Percentiles rank a stretch among this genome's conserved stretches.
phyloP scores from a whole-genome alignment of 306 rosid genomes.

The Rosa chinensis region DNA sequence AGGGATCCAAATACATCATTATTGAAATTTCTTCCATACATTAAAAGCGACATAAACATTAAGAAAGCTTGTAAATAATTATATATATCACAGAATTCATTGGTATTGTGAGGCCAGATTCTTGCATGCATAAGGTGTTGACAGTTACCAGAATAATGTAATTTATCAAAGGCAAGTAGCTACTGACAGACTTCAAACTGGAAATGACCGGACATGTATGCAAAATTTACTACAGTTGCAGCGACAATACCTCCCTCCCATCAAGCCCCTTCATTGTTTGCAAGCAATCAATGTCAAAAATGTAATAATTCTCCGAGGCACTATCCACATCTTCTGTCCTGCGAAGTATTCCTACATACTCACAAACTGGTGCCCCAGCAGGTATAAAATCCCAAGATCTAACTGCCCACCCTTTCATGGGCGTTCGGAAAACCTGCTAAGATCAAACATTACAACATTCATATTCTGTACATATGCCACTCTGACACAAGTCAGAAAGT shows the following conservation, averaged over 20 bases:
- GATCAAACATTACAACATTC: conserved; percentile 1
- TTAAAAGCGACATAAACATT: not conserved
- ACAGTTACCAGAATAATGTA: not conserved
- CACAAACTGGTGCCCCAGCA: conserved; percentile 95
- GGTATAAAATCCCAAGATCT: conserved; percentile 98
- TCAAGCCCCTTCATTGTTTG: conserved; percentile 90
- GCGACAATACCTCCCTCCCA: conserved; percentile 78
- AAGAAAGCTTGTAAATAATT: not conserved
- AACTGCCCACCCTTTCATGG: conserved; percentile 98
- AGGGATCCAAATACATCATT: not conserved
- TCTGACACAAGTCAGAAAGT: not conserved
- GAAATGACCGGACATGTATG: conserved; percentile 2
- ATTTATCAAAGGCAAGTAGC: not conserved
- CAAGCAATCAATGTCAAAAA: conserved; percentile 92
- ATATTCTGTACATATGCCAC: not conserved
- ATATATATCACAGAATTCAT: not conserved
- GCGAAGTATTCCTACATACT: conserved; percentile 73
- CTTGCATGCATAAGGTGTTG: not conserved
- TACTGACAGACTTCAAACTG: not conserved
- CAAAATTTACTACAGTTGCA: not conserved
- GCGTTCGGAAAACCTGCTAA: conserved; percentile 77
- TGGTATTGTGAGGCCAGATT: not conserved
- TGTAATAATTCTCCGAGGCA: conserved; percentile 62
- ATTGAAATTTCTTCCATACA: not conserved
- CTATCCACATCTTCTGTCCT: conserved; percentile 78